Percentiles rank a stretch among this genome's conserved stretches.
Evolutionary conservation across 352 stramenopile species (phyloP).

Genomic region (Pythium dissimile): DNA sequence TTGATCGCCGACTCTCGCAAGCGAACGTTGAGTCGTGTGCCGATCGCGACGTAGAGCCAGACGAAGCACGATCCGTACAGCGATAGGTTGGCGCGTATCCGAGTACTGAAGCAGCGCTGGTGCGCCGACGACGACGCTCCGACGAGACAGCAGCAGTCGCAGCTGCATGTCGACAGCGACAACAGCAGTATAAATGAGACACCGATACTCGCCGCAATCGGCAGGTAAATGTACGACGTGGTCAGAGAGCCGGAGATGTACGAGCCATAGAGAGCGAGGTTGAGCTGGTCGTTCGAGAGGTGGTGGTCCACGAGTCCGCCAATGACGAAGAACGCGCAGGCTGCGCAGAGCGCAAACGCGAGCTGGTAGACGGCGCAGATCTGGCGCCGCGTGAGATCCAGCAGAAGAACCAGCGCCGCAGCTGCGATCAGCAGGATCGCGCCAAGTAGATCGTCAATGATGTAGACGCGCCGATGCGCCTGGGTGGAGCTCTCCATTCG

Average conservation of each 20-base stretch:
- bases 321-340: slow-evolving; percentile 55
- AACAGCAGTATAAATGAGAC: slow-evolving; percentile 39
- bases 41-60: slow-evolving; percentile 50
- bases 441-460: slow-evolving; percentile 75
- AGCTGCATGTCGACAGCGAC: slow-evolving; percentile 55
- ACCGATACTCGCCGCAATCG: slow-evolving; percentile 30
- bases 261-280: slow-evolving; percentile 58
- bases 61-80: slow-evolving; percentile 48
- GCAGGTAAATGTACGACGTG: slow-evolving; percentile 67
- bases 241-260: slow-evolving; percentile 44
- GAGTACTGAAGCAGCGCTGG: slow-evolving; percentile 40
- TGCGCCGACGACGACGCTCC: slow-evolving; percentile 32
- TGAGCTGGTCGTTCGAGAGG: slow-evolving; percentile 66
- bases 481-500: slow-evolving; percentile 14
- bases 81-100: slow-evolving; percentile 48
- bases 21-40: slow-evolving; percentile 66
- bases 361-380: slow-evolving; percentile 71
- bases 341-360: slow-evolving; percentile 52
- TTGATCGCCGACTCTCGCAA: slow-evolving; percentile 73
- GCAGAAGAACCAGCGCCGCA: slow-evolving; percentile 36
- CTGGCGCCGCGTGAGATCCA: slow-evolving; percentile 70
- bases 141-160: slow-evolving; percentile 64
- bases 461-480: slow-evolving; percentile 41
- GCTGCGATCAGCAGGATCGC: slow-evolving; percentile 56
- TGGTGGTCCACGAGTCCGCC: slow-evolving; percentile 73